Base-by-base conservation (phyloP, 176 grass and related monocot species). In the barley (Hordeum vulgare) region DNA sequence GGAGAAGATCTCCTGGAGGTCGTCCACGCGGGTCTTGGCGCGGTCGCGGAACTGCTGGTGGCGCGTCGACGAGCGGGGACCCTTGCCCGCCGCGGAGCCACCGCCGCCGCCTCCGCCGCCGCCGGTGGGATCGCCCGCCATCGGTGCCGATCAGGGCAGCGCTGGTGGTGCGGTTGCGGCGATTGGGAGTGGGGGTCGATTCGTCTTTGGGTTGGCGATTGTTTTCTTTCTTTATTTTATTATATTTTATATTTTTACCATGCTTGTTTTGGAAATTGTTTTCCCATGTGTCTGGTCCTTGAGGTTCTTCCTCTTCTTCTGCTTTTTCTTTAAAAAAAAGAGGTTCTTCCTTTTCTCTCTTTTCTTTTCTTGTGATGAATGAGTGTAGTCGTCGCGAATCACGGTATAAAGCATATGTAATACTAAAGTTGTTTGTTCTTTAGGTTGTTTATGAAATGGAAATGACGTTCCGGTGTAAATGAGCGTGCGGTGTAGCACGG, bases 1-100 rank as follows among this genome's bases (percentile, higher is more conserved):
- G 34, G 80, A 80, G 90, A 97, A 97, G 84, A 94, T 97, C 78
- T 90, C 92, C 80, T 94, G 88, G 71, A 97, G 82, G 85, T 97
- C 92, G 78, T 97, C 92, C 25, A 94, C 92, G 33, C 92, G 92
- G 77, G 87, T 94, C 80, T 94, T 97, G 26, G 92, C 92, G 84
- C 88, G 83, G 88, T 94, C 90, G 45, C 91, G 93, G 95, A 97
- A 94, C 71, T 94, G 77, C 64, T 83, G 84, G 88, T 97, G 88
- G 62, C 89, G 85, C 25, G 87, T 72, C 56, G 81, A 88, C 14
- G 92, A 97, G 74, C 80, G 87, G 34, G 73, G 78, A 0, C 79
- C 85, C 87, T 91, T 97, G 56, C 91, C 85, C 28, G 86, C 71
- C 21, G 33, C 66, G 36, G 73, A 82, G 54, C 69, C 42, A 61